Conservation (phyloP, 805 yeast species). For the Komagataella pastoris region DNA sequence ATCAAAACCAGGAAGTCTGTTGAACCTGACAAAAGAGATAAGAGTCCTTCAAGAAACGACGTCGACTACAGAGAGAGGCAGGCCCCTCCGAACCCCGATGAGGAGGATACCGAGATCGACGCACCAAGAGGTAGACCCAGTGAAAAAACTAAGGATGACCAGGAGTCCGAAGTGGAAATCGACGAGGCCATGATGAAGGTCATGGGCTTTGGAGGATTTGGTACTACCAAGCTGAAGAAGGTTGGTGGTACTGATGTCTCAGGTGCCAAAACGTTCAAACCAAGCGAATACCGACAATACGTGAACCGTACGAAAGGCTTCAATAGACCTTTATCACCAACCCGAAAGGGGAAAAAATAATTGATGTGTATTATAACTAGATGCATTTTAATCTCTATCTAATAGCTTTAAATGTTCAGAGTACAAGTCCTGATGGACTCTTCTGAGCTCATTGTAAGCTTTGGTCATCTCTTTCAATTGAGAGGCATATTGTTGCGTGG, state of each 20-base stretch:
- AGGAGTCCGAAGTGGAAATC: constrained; percentile 8
- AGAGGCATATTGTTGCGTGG: constrained; percentile 1
- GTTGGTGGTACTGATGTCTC: constrained; percentile 33
- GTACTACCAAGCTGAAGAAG: constrained; percentile 41
- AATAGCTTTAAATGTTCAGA: constrained; percentile 31
- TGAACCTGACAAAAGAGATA: constrained; percentile 1
- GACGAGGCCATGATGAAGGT: constrained; percentile 22
- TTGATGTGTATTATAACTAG: background rate
- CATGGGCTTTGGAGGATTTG: constrained; percentile 49
- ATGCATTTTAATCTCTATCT: constrained; percentile 3
- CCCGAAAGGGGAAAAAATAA: constrained; percentile 11
- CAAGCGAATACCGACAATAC: constrained; percentile 41
- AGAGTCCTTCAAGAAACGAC: constrained; percentile 12
- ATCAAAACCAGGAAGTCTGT: constrained; percentile 4
- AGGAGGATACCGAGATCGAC: background rate
- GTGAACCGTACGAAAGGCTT: constrained; percentile 46
- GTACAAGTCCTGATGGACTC: constrained; percentile 45
- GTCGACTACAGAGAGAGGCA: constrained; percentile 10
- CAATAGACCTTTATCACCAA: constrained; percentile 40
- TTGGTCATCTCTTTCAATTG: constrained; percentile 36
- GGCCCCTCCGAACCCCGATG: background rate
- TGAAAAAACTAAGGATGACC: background rate
- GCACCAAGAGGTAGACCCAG: background rate
- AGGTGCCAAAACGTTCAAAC: constrained; percentile 25
- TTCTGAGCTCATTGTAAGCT: constrained; percentile 46